These are phyloP conservation scores for Plasmodium ovale DNA, from an alignment of 169 alveolate species.

Conservation along the genomic window DNA sequence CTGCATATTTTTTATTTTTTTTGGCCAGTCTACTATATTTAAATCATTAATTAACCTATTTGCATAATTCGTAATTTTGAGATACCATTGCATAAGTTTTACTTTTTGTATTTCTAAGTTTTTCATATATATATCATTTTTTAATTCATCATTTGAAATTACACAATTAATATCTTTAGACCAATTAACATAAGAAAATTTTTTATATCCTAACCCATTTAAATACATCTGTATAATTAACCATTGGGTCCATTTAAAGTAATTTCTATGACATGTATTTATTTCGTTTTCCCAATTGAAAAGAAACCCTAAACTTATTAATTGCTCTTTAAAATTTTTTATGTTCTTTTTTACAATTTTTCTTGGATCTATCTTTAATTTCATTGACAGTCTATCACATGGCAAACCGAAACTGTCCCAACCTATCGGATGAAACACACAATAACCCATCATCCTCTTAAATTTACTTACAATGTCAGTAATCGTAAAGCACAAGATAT, in stretches of 20 bases:
- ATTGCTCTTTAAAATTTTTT: constrained; percentile 86
- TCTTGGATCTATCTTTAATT: constrained; percentile 82
- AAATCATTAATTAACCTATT: constrained; percentile 86
- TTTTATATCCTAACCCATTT: constrained; percentile 89
- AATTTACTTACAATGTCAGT: constrained; percentile 91
- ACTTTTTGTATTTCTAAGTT: constrained; percentile 89
- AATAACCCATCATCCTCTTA: constrained; percentile 86
- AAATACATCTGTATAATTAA: constrained; percentile 86
- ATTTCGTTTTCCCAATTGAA: constrained; percentile 93
- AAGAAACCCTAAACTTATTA: constrained; percentile 88
- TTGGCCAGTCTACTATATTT: constrained; percentile 89
- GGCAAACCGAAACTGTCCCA: constrained; percentile 96
- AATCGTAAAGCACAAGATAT: constrained; percentile 92
- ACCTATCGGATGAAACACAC: constrained; percentile 94
- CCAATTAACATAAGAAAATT: constrained; percentile 86
- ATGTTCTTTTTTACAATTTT: constrained; percentile 87
- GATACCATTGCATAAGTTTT: constrained; percentile 89
- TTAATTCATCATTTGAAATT: constrained; percentile 93
- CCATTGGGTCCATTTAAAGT: constrained; percentile 94
- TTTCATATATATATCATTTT: constrained; percentile 90
- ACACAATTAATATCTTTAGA: constrained; percentile 86
- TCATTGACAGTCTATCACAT: constrained; percentile 93
- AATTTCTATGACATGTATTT: constrained; percentile 88
- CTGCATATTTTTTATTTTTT: constrained; percentile 87
- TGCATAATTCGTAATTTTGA: constrained; percentile 90